These are phyloP conservation scores for Podaxis mareebaensis DNA, from an alignment of 768 basidiomycete species.

Conservation along the genomic window DNA sequence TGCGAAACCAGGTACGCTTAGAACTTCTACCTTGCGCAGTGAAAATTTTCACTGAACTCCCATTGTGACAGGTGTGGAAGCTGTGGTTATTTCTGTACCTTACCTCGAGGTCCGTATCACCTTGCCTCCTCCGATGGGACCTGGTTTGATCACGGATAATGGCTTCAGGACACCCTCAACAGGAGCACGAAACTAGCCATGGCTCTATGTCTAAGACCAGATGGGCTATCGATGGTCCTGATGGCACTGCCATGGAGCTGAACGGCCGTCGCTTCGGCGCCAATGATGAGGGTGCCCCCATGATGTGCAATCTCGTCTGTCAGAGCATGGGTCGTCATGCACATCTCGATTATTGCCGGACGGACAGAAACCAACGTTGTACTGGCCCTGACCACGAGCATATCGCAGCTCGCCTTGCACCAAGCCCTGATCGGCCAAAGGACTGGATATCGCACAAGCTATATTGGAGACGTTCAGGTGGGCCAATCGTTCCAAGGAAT, in stretches of 20 bases:
- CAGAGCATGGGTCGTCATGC: conserved; percentile 55
- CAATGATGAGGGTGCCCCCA: conserved; percentile 59
- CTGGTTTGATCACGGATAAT: neutral
- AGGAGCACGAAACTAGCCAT: conserved; percentile 63
- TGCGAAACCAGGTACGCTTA: conserved; percentile 47
- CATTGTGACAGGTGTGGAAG: conserved; percentile 44
- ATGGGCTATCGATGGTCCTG: conserved; percentile 58
- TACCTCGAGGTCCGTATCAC: conserved; percentile 30
- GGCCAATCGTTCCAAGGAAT: conserved; percentile 13
- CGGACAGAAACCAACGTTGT: conserved; percentile 37
- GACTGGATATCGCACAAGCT: conserved; percentile 55
- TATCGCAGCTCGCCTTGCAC: conserved; percentile 40
- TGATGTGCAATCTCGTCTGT: conserved; percentile 63
- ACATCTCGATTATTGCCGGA: conserved; percentile 59
- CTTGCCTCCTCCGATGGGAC: neutral
- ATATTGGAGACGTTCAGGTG: conserved; percentile 62
- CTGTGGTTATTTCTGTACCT: conserved; percentile 60
- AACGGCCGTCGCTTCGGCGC: conserved; percentile 55
- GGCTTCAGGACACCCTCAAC: conserved; percentile 53
- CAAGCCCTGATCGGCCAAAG: conserved; percentile 48
- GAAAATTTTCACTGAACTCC: neutral
- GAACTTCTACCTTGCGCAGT: neutral
- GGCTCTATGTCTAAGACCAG: conserved; percentile 61
- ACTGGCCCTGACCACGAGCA: conserved; percentile 47
- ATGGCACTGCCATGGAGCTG: conserved; percentile 50